Conservation (phyloP, 2,329 filamentous ascomycete genomes). For the Penicillium freii region DNA sequence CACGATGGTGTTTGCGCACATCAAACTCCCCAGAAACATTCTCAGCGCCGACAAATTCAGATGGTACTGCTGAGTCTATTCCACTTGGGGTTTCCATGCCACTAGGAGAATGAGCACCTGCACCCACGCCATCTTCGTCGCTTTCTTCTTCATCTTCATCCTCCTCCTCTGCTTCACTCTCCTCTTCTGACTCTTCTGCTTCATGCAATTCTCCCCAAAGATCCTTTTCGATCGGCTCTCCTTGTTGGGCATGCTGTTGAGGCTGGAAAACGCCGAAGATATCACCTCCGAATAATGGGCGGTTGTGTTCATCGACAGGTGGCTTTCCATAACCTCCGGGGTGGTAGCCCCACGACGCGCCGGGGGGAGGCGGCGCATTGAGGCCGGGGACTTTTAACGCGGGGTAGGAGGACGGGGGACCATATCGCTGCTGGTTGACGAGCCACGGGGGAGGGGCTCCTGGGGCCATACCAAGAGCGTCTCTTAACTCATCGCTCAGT, state of each 20-base stretch:
- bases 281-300: conserved; percentile 88
- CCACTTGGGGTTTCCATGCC: conserved; percentile 80
- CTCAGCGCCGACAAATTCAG: conserved; percentile 73
- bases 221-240: conserved; percentile 79
- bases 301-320: conserved; percentile 87
- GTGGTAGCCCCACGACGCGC: conserved; percentile 90
- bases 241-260: conserved; percentile 60
- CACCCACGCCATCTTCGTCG: conserved; percentile 59
- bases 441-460: conserved; percentile 95
- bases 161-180: conserved; percentile 67
- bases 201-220: conserved; percentile 91
- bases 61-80: conserved; percentile 74
- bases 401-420: conserved; percentile 90
- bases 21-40: conserved; percentile 85
- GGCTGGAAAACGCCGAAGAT: conserved; percentile 77
- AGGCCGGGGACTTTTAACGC: conserved; percentile 92
- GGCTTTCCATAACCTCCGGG: conserved; percentile 96
- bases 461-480: conserved; percentile 89
- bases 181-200: conserved; percentile 68
- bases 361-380: conserved; percentile 86
- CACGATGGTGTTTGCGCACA: conserved; percentile 79
- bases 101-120: conserved; percentile 69
- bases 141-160: conserved; percentile 45
- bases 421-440: conserved; percentile 92
- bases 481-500: conserved; percentile 81